phyloP scores from a whole-genome alignment of 768 basidiomycete species.

The Kwoniella dejecticola region DNA sequence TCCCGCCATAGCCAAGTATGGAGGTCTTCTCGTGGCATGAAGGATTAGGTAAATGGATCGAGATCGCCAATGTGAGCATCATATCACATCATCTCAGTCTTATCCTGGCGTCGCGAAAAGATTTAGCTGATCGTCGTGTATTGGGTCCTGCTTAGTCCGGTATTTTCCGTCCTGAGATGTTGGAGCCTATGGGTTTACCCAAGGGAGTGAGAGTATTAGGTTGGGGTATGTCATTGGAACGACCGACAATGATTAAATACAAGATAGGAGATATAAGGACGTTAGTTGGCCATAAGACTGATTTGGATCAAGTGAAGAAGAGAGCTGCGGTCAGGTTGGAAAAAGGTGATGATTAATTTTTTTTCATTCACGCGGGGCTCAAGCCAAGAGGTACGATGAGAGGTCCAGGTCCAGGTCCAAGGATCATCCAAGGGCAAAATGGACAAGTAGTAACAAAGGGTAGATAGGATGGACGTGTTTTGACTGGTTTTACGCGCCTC shows the following conservation, averaged over 20 bases:
- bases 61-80: slow-evolving; percentile 78
- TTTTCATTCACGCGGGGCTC: background rate
- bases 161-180: slow-evolving; percentile 99
- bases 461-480: too few relatives aligned
- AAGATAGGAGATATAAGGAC: slow-evolving; percentile 97
- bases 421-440: too few relatives aligned
- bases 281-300: slow-evolving; percentile 94
- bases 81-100: too few relatives aligned
- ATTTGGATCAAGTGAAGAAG: slow-evolving; percentile 83
- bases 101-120: too few relatives aligned
- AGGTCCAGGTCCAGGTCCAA: too few relatives aligned
- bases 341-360: slow-evolving; percentile 48
- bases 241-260: slow-evolving; percentile 99
- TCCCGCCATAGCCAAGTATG: slow-evolving; percentile 58
- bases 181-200: slow-evolving; percentile 98
- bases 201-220: slow-evolving; percentile 94
- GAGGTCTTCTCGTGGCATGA: slow-evolving; percentile 99
- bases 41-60: slow-evolving; percentile 89
- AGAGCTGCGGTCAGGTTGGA: slow-evolving; percentile 90
- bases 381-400: too few relatives aligned
- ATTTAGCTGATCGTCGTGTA: background rate
- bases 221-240: slow-evolving; percentile 91
- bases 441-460: too few relatives aligned
- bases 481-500: too few relatives aligned
- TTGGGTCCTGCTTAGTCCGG: slow-evolving; percentile 63